Evolutionary conservation across 2,329 filamentous ascomycete genomes (phyloP), one percentile per base, ranked within the genome.

Genomic region (Alternaria rosae): DNA sequence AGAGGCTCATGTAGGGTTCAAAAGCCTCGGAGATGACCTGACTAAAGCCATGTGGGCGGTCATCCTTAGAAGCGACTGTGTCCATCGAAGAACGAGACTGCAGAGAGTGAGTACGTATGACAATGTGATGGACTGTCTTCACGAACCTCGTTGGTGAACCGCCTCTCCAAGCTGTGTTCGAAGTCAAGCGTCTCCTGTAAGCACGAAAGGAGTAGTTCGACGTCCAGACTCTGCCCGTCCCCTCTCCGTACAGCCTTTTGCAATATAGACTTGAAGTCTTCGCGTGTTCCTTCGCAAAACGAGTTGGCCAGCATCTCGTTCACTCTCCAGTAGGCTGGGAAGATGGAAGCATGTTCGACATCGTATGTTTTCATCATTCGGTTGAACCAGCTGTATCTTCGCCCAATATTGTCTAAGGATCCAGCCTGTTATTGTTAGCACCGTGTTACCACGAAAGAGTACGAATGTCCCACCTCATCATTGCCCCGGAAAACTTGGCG

Each of bases 151-250:
- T 84, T 89, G 2, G 90, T 87, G 76, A 98, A 98, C 10, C 91
- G 89, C 65, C 88, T 88, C 79, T 99, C 95, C 12, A 99, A 84
- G 61, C 87, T 91, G 76, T 98, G 94, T 80, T 99, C 95, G 77
- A 99, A 99, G 76, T 99, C 93, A 70, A 99, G 87, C 0, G 95
- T 99, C 78, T 98, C 94, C 74, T 98, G 94, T 67, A 98, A 81
- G 77, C 94, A 97, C 35, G 90, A 92, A 21, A 98, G 85, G 32
- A 98, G 82, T 51, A 98, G 82, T 73, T 97, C 94, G 67, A 98
- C 94, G 76, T 98, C 94, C 44, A 97, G 86, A 62, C 90, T 91
- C 78, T 90, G 88, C 3, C 92, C 92, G 61, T 93, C 91, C 1
- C 86, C 82, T 66, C 89, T 88, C 60, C 94, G 88, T 86, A 95